Conservation (phyloP, 148 eudicot genomes). For the Pharnaceum exiguum region DNA sequence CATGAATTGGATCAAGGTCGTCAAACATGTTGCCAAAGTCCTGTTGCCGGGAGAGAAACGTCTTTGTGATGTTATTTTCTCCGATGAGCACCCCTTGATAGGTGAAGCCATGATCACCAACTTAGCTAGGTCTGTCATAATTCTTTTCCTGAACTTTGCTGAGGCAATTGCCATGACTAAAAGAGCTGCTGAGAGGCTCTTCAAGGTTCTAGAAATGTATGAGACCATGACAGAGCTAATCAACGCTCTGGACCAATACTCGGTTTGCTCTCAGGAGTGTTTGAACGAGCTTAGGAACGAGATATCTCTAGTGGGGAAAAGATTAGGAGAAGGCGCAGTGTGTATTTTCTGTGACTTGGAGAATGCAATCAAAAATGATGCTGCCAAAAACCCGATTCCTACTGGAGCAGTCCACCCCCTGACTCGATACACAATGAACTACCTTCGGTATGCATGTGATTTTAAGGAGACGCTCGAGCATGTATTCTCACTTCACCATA, state of each 20-base stretch:
- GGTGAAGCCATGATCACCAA: constrained; percentile 26
- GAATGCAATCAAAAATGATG: constrained; percentile 59
- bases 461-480: constrained; percentile 56
- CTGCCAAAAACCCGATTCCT: constrained; percentile 50
- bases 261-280: constrained; percentile 16
- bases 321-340: constrained; percentile 56
- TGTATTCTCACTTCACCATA: constrained; percentile 41
- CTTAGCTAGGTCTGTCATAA: constrained; percentile 40
- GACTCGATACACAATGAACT: constrained; percentile 85
- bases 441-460: constrained; percentile 62
- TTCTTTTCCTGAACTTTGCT: constrained; percentile 59
- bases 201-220: constrained; percentile 73
- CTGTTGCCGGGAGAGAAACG: constrained; percentile 32
- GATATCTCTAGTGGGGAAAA: constrained; percentile 27
- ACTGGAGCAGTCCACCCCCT: constrained; percentile 87
- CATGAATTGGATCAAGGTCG: constrained; percentile 28
- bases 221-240: constrained; percentile 46
- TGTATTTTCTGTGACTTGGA: constrained; percentile 64
- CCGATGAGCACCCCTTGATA: constrained; percentile 16
- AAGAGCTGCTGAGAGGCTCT: constrained; percentile 65
- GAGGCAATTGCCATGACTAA: constrained; percentile 59
- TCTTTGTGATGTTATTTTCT: constrained; percentile 25
- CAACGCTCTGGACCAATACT: constrained; percentile 13
- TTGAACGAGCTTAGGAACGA: constrained; percentile 39
- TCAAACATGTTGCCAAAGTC: constrained; percentile 26